Conservation (phyloP, 305 asterid genomes). For the Fraxinus latifolia region DNA sequence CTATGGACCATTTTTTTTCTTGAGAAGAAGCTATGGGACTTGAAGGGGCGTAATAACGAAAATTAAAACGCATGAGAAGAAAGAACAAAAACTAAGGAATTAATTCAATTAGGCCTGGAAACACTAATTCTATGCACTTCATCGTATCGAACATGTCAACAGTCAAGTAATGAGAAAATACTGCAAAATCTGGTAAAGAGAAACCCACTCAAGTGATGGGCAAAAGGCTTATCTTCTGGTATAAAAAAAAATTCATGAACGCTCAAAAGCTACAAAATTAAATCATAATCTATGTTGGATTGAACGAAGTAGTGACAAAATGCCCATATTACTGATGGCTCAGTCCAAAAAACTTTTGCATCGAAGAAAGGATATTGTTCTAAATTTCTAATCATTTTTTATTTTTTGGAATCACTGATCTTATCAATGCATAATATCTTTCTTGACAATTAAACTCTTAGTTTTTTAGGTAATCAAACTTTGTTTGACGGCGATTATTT, state of each 20-base stretch:
- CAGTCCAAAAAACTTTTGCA: background rate
- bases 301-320: background rate
- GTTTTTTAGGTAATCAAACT: too few species aligned
- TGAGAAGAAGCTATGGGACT: too few species aligned
- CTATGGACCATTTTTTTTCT: too few species aligned
- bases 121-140: background rate
- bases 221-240: slow-evolving; percentile 18
- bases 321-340: background rate
- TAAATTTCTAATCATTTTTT: background rate
- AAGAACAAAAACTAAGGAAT: too few species aligned
- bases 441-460: slow-evolving; percentile 14
- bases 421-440: slow-evolving; percentile 22
- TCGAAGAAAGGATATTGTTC: background rate
- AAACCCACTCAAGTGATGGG: slow-evolving; percentile 1
- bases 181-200: too few species aligned
- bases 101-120: too few species aligned
- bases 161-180: background rate
- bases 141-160: background rate
- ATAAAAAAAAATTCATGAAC: background rate
- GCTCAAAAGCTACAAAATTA: background rate
- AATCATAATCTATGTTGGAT: background rate
- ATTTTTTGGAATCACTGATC: slow-evolving; percentile 15
- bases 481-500: too few species aligned
- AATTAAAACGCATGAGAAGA: too few species aligned
- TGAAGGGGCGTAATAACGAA: too few species aligned